phyloP scores from a whole-genome alignment of 495 filamentous ascomycete genomes.

The Aspergillus bertholletiae region DNA sequence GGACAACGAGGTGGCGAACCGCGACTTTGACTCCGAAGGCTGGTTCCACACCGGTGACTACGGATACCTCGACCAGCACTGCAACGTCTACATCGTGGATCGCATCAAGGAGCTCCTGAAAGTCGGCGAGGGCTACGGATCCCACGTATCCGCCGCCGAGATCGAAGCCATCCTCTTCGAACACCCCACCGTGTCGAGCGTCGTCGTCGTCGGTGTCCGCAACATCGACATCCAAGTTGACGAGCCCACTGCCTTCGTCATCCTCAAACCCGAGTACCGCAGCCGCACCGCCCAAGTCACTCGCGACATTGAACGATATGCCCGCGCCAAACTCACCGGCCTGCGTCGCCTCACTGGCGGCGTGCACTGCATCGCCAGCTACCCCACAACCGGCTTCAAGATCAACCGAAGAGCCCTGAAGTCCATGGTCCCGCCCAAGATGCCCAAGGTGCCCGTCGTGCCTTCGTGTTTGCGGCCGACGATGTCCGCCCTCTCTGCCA shows the following conservation, averaged over 20 bases:
- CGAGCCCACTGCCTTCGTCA: constrained; percentile 69
- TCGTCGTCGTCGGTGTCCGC: constrained; percentile 68
- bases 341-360: constrained; percentile 9
- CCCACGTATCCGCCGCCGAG: constrained; percentile 76
- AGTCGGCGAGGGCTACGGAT: constrained; percentile 11
- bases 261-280: constrained; percentile 22
- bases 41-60: constrained; percentile 60
- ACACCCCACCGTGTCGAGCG: constrained; percentile 62
- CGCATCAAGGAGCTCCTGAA: constrained; percentile 54
- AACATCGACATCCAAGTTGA: constrained; percentile 60
- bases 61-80: constrained; percentile 47
- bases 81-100: constrained; percentile 50
- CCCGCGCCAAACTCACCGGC: neutral
- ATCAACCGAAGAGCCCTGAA: constrained; percentile 6
- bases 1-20: constrained; percentile 16
- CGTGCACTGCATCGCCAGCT: constrained; percentile 5
- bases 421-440: neutral
- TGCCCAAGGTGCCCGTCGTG: neutral
- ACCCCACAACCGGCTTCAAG: constrained; percentile 10
- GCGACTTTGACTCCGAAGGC: constrained; percentile 26
- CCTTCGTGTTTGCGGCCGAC: neutral
- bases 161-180: constrained; percentile 66
- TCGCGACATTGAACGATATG: constrained; percentile 9
- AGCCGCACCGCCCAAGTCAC: neutral
- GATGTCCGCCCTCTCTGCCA: neutral